A percentile compares a stretch with the other conserved stretches of the same genome.
Evolutionary conservation across 352 stramenopile genomes (phyloP).

Genomic region (Elongisporangium prolatum): DNA sequence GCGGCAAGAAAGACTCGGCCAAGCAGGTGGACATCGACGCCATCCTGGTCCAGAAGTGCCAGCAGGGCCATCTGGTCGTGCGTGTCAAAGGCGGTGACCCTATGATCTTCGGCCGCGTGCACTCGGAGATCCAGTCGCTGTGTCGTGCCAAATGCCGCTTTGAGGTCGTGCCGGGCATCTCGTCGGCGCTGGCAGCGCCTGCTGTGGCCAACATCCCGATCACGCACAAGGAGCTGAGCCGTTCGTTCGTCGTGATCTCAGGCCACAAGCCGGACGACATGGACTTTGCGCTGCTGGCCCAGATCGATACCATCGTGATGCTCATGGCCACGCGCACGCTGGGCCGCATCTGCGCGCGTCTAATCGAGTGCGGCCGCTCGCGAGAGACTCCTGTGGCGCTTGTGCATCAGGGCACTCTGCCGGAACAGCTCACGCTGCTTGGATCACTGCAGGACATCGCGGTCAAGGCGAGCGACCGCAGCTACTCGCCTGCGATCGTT

Average conservation of each 20-base stretch:
- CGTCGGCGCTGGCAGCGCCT: constrained; percentile 54
- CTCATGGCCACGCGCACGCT: constrained; percentile 62
- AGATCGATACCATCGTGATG: constrained; percentile 51
- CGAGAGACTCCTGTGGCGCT: constrained; percentile 47
- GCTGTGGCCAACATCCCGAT: constrained; percentile 58
- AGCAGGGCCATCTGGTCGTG: constrained; percentile 47
- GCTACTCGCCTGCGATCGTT: constrained; percentile 72
- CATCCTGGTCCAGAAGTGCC: constrained; percentile 49
- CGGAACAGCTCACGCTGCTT: constrained; percentile 46
- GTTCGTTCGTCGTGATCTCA: constrained; percentile 58
- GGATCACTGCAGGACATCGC: constrained; percentile 49
- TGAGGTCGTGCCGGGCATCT: constrained; percentile 65
- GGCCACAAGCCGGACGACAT: constrained; percentile 66
- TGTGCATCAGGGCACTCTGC: constrained; percentile 55
- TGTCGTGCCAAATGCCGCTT: constrained; percentile 40
- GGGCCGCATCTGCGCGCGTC: constrained; percentile 27
- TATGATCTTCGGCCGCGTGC: constrained; percentile 69
- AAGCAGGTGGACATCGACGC: constrained; percentile 66
- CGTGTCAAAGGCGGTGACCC: constrained; percentile 67
- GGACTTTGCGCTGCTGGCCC: constrained; percentile 44
- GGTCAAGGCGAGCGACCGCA: constrained; percentile 33
- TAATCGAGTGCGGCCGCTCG: constrained; percentile 34
- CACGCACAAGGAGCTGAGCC: constrained; percentile 66
- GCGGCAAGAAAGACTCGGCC: constrained; percentile 59
- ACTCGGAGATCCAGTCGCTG: constrained; percentile 64